Evolutionary conservation across 73 alveolate species (phyloP).

Genomic region (Paramecium pentaurelia): DNA sequence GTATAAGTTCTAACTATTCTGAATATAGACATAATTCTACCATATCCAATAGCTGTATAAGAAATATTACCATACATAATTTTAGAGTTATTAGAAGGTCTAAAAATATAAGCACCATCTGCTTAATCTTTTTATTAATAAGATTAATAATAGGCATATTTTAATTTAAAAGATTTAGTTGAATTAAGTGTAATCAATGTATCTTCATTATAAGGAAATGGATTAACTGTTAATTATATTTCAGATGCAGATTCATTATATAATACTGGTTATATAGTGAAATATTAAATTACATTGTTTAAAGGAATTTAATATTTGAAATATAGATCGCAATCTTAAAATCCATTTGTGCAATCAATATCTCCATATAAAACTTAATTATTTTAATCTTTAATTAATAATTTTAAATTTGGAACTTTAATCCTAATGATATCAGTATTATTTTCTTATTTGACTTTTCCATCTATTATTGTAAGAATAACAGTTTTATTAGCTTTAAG

Average conservation of each 20-base stretch:
- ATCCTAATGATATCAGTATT: not conserved
- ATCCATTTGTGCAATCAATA: slow-evolving; percentile 6
- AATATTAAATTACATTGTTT: not conserved
- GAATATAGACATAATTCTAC: slow-evolving; percentile 37
- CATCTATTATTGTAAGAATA: not conserved
- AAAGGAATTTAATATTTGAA: not conserved
- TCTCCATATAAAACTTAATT: not conserved
- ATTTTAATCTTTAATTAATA: not conserved
- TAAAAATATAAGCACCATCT: slow-evolving; percentile 31
- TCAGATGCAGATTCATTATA: not conserved
- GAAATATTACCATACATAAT: not conserved
- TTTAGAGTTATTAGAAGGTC: not conserved
- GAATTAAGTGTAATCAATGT: not conserved
- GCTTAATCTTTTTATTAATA: slow-evolving; percentile 28
- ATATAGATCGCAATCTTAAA: slow-evolving; percentile 19
- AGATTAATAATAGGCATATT: not conserved
- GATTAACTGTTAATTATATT: not conserved
- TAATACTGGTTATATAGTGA: not conserved
- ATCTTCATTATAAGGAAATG: slow-evolving; percentile 22
- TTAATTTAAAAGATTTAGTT: not conserved
- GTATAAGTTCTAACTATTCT: slow-evolving; percentile 42
- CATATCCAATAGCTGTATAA: slow-evolving; percentile 15
- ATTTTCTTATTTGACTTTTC: not conserved
- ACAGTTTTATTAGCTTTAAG: not conserved
- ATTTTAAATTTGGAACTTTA: slow-evolving; percentile 18